Evolutionary conservation across 2,329 filamentous ascomycete species (phyloP).

Genomic region (Pestalotiopsis sp.): DNA sequence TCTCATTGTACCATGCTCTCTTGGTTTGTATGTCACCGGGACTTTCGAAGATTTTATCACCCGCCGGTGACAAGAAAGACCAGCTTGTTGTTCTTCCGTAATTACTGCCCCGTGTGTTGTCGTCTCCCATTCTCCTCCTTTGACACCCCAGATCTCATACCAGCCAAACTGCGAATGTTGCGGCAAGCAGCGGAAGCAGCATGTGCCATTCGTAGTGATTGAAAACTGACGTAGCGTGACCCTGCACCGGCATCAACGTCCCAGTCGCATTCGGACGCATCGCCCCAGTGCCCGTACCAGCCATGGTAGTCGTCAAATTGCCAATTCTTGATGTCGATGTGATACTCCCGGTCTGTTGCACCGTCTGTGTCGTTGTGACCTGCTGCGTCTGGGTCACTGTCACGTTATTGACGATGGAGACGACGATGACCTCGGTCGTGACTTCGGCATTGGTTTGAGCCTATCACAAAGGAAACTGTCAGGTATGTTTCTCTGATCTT

Average conservation of each 20-base stretch:
- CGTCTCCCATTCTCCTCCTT: background rate
- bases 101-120: background rate
- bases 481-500: background rate
- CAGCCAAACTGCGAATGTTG: background rate
- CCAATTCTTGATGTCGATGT: background rate
- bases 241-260: background rate
- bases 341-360: background rate
- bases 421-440: conserved; percentile 1
- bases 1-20: too few relatives aligned
- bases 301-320: background rate
- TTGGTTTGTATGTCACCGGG: too few relatives aligned
- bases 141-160: background rate
- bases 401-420: conserved; percentile 2
- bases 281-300: background rate
- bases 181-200: background rate
- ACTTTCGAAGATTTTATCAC: too few relatives aligned
- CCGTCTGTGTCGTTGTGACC: background rate
- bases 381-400: background rate
- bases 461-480: background rate
- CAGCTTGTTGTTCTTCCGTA: background rate
- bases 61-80: too few relatives aligned
- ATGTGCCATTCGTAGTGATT: background rate
- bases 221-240: background rate
- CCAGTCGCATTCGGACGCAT: background rate
- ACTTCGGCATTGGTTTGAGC: background rate